Base-by-base conservation (phyloP, 352 stramenopile species). In the Pythium oligandrum region DNA sequence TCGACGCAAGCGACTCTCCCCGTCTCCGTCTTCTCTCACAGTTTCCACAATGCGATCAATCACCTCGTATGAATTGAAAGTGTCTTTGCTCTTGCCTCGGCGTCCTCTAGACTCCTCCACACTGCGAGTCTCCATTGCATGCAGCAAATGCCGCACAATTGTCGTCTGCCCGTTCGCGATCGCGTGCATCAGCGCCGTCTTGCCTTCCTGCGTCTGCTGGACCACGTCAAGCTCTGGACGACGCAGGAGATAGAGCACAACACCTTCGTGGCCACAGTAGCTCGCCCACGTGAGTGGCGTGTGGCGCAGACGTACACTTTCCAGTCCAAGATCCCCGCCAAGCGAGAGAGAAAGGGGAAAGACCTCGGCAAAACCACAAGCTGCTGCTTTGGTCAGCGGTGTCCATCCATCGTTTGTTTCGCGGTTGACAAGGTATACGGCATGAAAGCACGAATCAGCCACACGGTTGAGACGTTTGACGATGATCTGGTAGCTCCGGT, bases 271-370 rank as follows among this genome's bases (percentile, higher is more conserved):
- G 3, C 82, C 82, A 44, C 78, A 90, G 53, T 81, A 89, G 12
- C 70, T 75, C 12, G 82, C 82, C 82, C 82, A 90, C 6, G 79
- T 90, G 61, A 90, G 68, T 4, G 82, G 67, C 26, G 79, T 88
- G 49, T 93, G 82, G 12, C 69, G 59, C 17, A 88, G 68, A 4
- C 72, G 67, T 1, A 68, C 77, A 12, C 44, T 63, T 57, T 93
- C 79, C 17, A 81, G 56, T 4, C 77, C 53, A 36, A 82, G 37
- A 11, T 73, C 50, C 0, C 69, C 75, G 5, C 75, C 79, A 31
- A 85, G 47, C 2, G 59, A 44, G 1, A 90, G 30, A n/a, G 90
- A 59, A 48, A 73, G 43, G 38, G 78, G 57, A 0, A 81, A 46
- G 0, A 50, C 72, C 1, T 51, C 44, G 1, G 75, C 43, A 46